Conservation (phyloP, 805 yeast genomes). For the Komagataella populi region DNA sequence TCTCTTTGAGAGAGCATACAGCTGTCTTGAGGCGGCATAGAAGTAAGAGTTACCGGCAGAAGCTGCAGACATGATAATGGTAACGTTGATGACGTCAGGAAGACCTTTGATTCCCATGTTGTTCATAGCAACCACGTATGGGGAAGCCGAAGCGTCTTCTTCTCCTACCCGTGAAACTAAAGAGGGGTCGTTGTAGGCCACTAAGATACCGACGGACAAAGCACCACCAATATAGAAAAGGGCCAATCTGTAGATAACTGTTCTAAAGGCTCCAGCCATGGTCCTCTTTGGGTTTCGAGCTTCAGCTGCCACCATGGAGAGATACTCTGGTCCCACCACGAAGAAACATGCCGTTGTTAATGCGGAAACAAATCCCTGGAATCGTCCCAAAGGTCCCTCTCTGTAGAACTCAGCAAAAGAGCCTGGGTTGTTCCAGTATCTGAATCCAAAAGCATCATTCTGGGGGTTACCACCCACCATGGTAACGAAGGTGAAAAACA, state of each 20-base stretch:
- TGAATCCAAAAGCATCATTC: conserved; percentile 36
- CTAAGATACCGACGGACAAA: conserved; percentile 24
- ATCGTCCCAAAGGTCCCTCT: conserved; percentile 23
- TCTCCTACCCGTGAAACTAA: conserved; percentile 4
- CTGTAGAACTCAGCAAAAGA: conserved; percentile 20
- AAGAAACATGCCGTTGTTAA: conserved; percentile 23
- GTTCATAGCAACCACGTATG: conserved; percentile 69
- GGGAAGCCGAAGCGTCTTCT: conserved; percentile 45
- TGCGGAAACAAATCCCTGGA: conserved; percentile 28
- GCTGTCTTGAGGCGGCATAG: conserved; percentile 46
- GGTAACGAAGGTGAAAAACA: conserved; percentile 34
- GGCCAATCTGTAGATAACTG: conserved; percentile 28
- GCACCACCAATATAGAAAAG: conserved; percentile 31
- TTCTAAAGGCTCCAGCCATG: conserved; percentile 21
- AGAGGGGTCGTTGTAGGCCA: conserved; percentile 20
- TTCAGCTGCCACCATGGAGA: conserved; percentile 30
- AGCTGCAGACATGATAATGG: conserved; percentile 57
- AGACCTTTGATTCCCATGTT: conserved; percentile 46
- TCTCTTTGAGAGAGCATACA: conserved; percentile 54
- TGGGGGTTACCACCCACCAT: conserved; percentile 47
- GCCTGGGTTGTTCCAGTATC: conserved; percentile 24
- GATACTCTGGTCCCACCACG: conserved; percentile 29
- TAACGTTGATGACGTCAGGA: conserved; percentile 66
- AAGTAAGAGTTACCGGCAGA: conserved; percentile 75
- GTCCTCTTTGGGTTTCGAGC: conserved; percentile 25